These are phyloP conservation scores for Yarrowia keelungensis DNA, from an alignment of 805 yeast species.

Conservation along the genomic window DNA sequence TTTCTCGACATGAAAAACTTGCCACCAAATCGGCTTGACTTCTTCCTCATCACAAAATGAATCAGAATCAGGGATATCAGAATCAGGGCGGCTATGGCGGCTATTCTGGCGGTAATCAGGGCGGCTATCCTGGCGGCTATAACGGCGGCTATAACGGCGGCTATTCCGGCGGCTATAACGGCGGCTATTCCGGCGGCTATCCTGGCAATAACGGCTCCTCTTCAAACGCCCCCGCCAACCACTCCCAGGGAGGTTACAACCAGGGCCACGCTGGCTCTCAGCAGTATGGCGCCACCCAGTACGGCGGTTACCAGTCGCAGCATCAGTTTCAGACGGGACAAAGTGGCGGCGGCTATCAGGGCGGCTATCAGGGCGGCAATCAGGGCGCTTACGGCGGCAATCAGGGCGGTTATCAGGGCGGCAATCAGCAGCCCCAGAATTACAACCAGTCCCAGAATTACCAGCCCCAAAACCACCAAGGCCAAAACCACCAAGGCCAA, in stretches of 20 bases:
- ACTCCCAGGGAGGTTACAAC: conserved; percentile 11
- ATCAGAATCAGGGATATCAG: background rate
- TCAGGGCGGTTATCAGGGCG: background rate
- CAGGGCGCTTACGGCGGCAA: background rate
- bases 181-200: too few relatives aligned
- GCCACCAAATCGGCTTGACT: conserved; percentile 1
- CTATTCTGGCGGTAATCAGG: too few relatives aligned
- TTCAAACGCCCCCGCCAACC: background rate
- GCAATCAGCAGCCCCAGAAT: background rate
- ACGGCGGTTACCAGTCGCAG: background rate
- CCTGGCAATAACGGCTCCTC: too few relatives aligned
- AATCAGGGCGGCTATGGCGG: too few relatives aligned
- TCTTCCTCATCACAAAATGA: background rate
- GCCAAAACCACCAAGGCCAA: background rate
- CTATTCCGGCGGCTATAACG: too few relatives aligned
- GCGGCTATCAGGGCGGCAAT: background rate
- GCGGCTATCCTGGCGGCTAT: too few relatives aligned
- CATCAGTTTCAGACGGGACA: background rate
- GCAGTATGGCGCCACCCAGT: background rate
- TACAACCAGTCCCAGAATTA: background rate
- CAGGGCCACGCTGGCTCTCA: background rate
- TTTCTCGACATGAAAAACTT: background rate
- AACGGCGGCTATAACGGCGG: too few relatives aligned
- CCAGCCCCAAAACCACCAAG: background rate
- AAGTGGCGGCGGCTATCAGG: background rate